Conservation (phyloP, 2,329 filamentous ascomycete genomes). For the Alternaria infectoria region DNA sequence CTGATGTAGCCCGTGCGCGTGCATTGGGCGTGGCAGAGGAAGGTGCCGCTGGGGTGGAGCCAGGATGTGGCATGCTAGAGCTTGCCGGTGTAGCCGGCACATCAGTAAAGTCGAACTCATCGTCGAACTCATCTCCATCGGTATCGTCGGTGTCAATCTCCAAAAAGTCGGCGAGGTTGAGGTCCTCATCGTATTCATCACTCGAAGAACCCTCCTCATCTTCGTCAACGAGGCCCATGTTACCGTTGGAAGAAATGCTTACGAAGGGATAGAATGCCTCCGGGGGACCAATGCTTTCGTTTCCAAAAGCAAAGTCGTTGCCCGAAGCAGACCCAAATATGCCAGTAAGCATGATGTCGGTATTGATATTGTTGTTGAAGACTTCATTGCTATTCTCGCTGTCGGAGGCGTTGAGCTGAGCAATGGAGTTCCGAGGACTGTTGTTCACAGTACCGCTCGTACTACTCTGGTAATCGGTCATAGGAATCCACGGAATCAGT, state of each 20-base stretch:
- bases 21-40: slow-evolving; percentile 28
- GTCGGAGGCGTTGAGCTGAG: slow-evolving; percentile 45
- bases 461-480: slow-evolving; percentile 45
- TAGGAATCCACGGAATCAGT: slow-evolving; percentile 35
- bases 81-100: slow-evolving; percentile 45
- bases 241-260: slow-evolving; percentile 62
- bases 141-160: slow-evolving; percentile 46
- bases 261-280: slow-evolving; percentile 78
- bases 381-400: slow-evolving; percentile 48
- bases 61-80: slow-evolving; percentile 35
- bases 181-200: slow-evolving; percentile 63
- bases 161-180: slow-evolving; percentile 49
- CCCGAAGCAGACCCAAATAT: slow-evolving; percentile 59
- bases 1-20: slow-evolving; percentile 39
- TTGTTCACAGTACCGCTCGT: slow-evolving; percentile 49
- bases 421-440: slow-evolving; percentile 47
- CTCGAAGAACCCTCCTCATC: slow-evolving; percentile 65
- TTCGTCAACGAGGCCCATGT: slow-evolving; percentile 58
- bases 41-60: slow-evolving; percentile 40
- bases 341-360: slow-evolving; percentile 80
- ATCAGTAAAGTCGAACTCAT: slow-evolving; percentile 42
- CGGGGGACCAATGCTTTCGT: slow-evolving; percentile 72
- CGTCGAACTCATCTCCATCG: slow-evolving; percentile 41
- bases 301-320: slow-evolving; percentile 56
- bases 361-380: slow-evolving; percentile 45